Conservation (phyloP, 345 rosid species). For the Raphanus sativus region DNA sequence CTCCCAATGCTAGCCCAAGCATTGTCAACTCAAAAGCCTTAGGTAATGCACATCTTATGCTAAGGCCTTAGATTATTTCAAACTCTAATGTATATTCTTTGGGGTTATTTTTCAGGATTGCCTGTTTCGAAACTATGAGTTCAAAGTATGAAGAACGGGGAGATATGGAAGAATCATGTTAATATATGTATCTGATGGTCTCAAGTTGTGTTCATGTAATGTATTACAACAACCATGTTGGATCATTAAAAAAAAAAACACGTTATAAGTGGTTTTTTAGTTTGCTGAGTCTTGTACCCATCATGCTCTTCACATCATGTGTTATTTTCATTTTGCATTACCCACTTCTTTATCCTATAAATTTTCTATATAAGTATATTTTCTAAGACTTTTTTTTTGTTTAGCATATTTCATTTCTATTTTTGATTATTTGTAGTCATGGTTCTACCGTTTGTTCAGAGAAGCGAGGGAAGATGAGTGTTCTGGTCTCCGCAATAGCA, state of each 20-base stretch:
- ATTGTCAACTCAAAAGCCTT: constrained; percentile 87
- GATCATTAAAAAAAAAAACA: constrained; percentile 19
- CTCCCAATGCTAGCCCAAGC: constrained; percentile 89
- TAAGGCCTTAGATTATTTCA: neutral
- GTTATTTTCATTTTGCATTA: neutral
- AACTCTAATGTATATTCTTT: constrained; percentile 3
- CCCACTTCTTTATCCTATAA: neutral
- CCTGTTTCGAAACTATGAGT: constrained; percentile 83
- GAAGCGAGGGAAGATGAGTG: neutral
- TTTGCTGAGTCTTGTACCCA: neutral
- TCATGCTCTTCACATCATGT: neutral
- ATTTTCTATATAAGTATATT: neutral
- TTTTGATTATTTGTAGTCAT: neutral
- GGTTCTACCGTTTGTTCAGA: neutral
- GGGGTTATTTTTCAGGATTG: constrained; percentile 49
- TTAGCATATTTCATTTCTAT: neutral
- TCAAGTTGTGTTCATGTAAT: constrained; percentile 26
- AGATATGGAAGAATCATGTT: neutral
- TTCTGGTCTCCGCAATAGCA: neutral
- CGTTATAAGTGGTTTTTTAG: constrained; percentile 13
- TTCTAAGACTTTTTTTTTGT: neutral
- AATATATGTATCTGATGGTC: constrained; percentile 18
- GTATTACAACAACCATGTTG: constrained; percentile 18
- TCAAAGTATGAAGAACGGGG: constrained; percentile 10
- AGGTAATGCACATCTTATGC: constrained; percentile 39